Evolutionary conservation across 129 eudicot species (phyloP).

Genomic region (Pulicaria dysenterica): DNA sequence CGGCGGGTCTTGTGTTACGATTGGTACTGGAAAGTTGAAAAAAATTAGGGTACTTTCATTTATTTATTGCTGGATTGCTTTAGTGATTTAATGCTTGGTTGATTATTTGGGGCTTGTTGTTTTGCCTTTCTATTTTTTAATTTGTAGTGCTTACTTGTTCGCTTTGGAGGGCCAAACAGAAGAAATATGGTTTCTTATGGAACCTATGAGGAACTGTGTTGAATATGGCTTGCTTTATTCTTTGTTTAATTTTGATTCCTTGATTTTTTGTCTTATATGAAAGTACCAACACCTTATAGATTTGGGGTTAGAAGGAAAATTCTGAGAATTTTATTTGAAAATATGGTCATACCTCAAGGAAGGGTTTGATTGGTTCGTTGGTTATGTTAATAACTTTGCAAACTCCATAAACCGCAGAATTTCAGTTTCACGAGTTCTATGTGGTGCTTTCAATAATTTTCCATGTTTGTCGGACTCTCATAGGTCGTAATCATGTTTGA

Average conservation of each 20-base stretch:
- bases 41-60: neutral
- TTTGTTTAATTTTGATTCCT: neutral
- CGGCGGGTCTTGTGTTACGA: neutral
- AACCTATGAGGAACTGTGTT: neutral
- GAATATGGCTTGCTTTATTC: neutral
- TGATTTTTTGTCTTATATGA: neutral
- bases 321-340: neutral
- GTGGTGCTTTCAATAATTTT: neutral
- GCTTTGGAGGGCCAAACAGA: neutral
- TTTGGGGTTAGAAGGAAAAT: neutral
- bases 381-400: neutral
- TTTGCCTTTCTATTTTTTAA: neutral
- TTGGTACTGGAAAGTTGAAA: neutral
- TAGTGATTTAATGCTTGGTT: neutral
- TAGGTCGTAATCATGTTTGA: neutral
- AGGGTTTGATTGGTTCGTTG: neutral
- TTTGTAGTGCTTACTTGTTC: no score
- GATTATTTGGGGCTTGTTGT: neutral
- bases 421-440: neutral
- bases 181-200: conserved; percentile 2
- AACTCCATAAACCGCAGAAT: neutral
- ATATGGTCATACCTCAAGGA: neutral
- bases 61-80: neutral
- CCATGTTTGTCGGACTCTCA: neutral
- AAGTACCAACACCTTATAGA: neutral